Evolutionary conservation across 2,329 filamentous ascomycete genomes (phyloP), one percentile per base, ranked within the genome.

Genomic region (Aspergillus caelatus): DNA sequence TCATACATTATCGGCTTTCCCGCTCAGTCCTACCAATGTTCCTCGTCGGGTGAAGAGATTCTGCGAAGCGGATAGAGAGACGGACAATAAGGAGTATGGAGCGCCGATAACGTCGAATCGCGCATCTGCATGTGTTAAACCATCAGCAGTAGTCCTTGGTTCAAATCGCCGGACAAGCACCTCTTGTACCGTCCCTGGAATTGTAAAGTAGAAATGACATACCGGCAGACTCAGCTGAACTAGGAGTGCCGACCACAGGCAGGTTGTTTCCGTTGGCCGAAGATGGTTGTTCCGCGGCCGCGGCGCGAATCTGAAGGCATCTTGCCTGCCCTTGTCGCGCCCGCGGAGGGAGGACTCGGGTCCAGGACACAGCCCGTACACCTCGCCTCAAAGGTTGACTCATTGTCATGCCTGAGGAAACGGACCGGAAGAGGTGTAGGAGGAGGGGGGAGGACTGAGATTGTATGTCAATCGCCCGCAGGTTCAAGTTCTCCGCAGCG

Each of bases 21-120:
- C 95, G 71, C 91, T 92, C 64, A 98, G 86, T 54, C 91, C 94
- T 60, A 98, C 92, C 57, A 99, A 83, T 1, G 94, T 97, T 60
- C 96, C 96, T 72, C 93, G 89, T 70, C 94, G 88, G 26, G 95
- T 97, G 79, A 95, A 97, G 57, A 99, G 88, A 72, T 91, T 91
- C 78, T 98, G 94, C 36, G 94, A 98, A 48, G 95, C 92, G 41
- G 95, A 96, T 58, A 99, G 87, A 9, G 91, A 92, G 68, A 97
- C 94, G 26, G 94, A 97, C 70, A 99, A 89, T 67, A 99, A 88
- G 61, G 95, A 98, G 79, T 95, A 95, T 1, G 94, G 93, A 28
- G 92, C 88, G 66, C 95, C 95, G 68, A 99, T 83, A 55, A 98
- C 93, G 79, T 98, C 93, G 78, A 99, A 99, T 62, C 89, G 89